Conservation (phyloP, 257 asterid genomes). For the Paulownia fortunei region DNA sequence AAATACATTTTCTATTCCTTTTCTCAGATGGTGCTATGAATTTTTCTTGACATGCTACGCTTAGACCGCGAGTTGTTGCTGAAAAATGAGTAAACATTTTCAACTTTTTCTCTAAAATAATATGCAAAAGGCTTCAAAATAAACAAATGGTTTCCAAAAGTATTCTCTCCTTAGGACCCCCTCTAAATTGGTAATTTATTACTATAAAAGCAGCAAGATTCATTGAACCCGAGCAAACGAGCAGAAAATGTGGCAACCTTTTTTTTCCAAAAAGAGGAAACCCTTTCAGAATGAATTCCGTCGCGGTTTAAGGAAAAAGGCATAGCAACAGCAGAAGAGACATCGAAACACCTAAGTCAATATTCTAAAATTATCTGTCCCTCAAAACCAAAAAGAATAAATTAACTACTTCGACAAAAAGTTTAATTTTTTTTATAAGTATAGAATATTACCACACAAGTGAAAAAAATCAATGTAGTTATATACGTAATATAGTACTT, state of each 20-base stretch:
- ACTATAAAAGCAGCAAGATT: not conserved
- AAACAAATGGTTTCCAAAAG: not conserved
- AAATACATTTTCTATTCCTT: not conserved
- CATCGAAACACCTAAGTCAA: too few relatives aligned
- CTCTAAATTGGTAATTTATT: not conserved
- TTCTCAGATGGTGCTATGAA: not conserved
- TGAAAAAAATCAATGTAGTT: not conserved
- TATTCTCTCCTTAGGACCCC: conserved; percentile 1
- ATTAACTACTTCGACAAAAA: too few relatives aligned
- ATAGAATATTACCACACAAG: too few relatives aligned
- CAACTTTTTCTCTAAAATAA: not conserved
- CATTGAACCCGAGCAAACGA: not conserved
- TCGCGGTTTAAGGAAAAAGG: too few relatives aligned
- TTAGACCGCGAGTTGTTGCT: too few relatives aligned
- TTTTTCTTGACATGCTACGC: not conserved
- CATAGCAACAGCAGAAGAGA: too few relatives aligned
- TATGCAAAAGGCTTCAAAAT: not conserved
- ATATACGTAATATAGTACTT: not conserved
- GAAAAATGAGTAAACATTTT: too few relatives aligned
- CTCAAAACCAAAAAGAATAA: too few relatives aligned
- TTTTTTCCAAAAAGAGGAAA: conserved; percentile 12
- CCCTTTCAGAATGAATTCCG: too few relatives aligned
- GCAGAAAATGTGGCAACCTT: not conserved
- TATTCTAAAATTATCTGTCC: too few relatives aligned
- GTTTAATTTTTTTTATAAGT: too few relatives aligned